Base-by-base conservation (phyloP, 495 filamentous ascomycete species). In the Talaromyces nanjingensis region DNA sequence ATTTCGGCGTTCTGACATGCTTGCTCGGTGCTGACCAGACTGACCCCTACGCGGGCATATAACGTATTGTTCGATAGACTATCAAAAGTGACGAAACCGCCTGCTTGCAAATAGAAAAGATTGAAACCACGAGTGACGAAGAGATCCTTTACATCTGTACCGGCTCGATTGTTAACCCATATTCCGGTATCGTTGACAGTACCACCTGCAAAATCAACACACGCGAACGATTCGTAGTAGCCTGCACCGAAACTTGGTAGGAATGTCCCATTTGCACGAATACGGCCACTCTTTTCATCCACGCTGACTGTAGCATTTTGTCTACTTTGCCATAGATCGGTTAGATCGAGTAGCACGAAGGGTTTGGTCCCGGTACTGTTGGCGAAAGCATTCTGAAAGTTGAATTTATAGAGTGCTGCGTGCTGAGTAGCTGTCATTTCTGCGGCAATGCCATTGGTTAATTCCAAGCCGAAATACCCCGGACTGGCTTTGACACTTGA, bases 341-440 rank as follows among this genome's bases (percentile, higher is more conserved):
- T 86, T 37, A 91, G 69, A 67, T 91, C 89, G 25, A 90, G 72
- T 31, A 86, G 68, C 20, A 91, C 83, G 9, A 91, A 70, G 3
- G 88, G 89, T 59, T 69, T 68, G 0, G 73, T n/a, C 18, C 63
- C 62, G 2, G 71, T 62, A 29, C 83, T 79, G 37, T 80, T 74
- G 7, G 68, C 74, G 33, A 79, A 68, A 27, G 66, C 72, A n/a
- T 74, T 69, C 0, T 85, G 83, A 63, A 91, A 91, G 3, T 79
- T 83, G 67, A 92, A 92, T 22, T 77, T 81, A 70, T 91, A 92
- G 14, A 92, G 67, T 8, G 88, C 86, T 3, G 86, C 78, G 60
- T 85, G 86, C 14, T 86, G 79, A 0, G 87, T 77, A 0, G 81
- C 76, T 2, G 88, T 91, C 87, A 92, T 91, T 65, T 90, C 87